A percentile compares a stretch with the other conserved stretches of the same genome.
These are phyloP conservation scores for Hysterangium stoloniferum DNA, from an alignment of 768 basidiomycete genomes.

Conservation along the genomic window DNA sequence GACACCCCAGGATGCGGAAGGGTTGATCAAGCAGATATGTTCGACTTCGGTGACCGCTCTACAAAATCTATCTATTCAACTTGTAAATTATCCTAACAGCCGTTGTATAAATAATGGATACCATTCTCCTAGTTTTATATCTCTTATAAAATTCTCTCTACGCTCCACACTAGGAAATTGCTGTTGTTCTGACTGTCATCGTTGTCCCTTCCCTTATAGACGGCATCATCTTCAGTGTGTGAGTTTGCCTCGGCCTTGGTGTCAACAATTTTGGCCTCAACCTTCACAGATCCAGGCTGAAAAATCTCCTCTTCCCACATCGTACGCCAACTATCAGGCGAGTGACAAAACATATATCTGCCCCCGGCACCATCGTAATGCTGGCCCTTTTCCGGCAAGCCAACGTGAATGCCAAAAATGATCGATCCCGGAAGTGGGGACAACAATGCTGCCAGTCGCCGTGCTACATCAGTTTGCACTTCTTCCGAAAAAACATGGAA, in stretches of 20 bases:
- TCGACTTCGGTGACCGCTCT: too few relatives aligned
- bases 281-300: slow-evolving; percentile 27
- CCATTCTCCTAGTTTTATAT: too few relatives aligned
- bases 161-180: background rate
- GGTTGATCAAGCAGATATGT: too few relatives aligned
- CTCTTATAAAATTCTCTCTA: background rate
- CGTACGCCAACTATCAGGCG: slow-evolving; percentile 28
- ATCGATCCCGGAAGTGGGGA: slow-evolving; percentile 5
- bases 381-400: slow-evolving; percentile 7
- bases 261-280: slow-evolving; percentile 21
- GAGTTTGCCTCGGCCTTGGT: background rate
- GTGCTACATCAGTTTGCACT: slow-evolving; percentile 2
- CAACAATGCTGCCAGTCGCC: background rate
- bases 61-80: too few relatives aligned
- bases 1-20: too few relatives aligned
- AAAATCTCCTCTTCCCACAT: slow-evolving; percentile 34
- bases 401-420: slow-evolving; percentile 13
- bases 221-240: background rate
- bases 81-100: too few relatives aligned
- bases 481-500: slow-evolving; percentile 13
- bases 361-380: background rate
- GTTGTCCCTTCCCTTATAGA: background rate
- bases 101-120: too few relatives aligned
- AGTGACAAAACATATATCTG: slow-evolving; percentile 26
- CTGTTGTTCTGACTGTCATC: background rate